Percentiles rank a stretch among this genome's conserved stretches.
phyloP scores from a whole-genome alignment of 176 grass and related monocot species.

The Aegilops speltoides region DNA sequence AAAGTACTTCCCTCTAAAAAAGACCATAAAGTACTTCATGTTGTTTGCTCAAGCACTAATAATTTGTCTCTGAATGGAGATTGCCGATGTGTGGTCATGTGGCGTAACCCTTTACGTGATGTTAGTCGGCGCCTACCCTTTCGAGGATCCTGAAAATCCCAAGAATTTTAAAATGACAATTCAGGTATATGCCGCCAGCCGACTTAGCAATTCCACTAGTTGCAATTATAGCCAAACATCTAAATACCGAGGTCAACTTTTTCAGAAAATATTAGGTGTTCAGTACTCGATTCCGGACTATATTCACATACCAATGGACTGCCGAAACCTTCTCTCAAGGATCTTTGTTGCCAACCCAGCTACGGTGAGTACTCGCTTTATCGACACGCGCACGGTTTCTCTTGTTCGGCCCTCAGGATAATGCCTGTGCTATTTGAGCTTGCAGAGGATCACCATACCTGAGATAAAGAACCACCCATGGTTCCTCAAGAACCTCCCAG shows the following conservation, averaged over 20 bases:
- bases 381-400: background rate
- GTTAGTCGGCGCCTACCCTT: conserved; percentile 82
- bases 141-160: conserved; percentile 63
- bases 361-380: conserved; percentile 29
- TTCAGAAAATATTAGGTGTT: conserved; percentile 68
- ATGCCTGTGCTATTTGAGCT: background rate
- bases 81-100: conserved; percentile 79
- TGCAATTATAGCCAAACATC: background rate
- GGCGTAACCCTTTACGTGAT: conserved; percentile 85
- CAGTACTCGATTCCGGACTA: conserved; percentile 68
- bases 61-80: conserved; percentile 41
- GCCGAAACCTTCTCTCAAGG: conserved; percentile 47
- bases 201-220: background rate
- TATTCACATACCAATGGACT: conserved; percentile 52
- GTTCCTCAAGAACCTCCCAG: conserved; percentile 72
- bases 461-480: conserved; percentile 73
- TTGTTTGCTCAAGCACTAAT: conserved; percentile 13
- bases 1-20: background rate
- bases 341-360: conserved; percentile 60
- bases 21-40: background rate
- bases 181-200: conserved; percentile 45
- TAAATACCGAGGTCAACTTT: conserved; percentile 7
- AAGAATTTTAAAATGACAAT: conserved; percentile 70
- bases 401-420: background rate
- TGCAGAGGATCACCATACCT: conserved; percentile 80